phyloP scores from a whole-genome alignment of 2,329 filamentous ascomycete genomes.

The Triangularia setosa region DNA sequence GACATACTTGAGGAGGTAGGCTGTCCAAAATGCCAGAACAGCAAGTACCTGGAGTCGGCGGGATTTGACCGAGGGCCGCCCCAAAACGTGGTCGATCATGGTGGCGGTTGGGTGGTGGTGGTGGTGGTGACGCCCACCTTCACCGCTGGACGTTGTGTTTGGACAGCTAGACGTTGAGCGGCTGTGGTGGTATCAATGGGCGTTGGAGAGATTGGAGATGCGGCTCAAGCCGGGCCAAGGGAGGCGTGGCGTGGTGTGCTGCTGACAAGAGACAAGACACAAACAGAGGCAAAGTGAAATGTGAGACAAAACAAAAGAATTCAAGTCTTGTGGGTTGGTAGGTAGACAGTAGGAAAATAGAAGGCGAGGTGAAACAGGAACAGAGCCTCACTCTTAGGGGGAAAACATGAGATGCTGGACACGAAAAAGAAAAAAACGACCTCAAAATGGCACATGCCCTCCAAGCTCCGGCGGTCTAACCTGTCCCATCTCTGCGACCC shows the following conservation, averaged over 20 bases:
- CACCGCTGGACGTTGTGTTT: background rate
- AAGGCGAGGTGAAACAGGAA: too few species aligned
- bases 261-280: background rate
- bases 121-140: background rate
- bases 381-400: too few species aligned
- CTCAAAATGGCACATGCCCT: conserved; percentile 15
- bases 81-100: conserved; percentile 84
- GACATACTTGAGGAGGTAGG: conserved; percentile 71
- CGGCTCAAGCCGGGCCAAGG: background rate
- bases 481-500: background rate
- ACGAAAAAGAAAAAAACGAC: background rate
- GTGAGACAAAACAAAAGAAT: background rate
- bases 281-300: background rate
- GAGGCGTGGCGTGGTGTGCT: background rate
- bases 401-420: background rate
- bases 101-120: conserved; percentile 10
- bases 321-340: background rate
- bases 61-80: conserved; percentile 85
- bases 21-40: conserved; percentile 86
- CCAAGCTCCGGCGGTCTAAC: background rate
- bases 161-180: background rate
- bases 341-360: too few species aligned
- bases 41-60: conserved; percentile 88
- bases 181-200: background rate
- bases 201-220: background rate